Evolutionary conservation across 2,329 filamentous ascomycete genomes (phyloP).

Genomic region (Aspergillus sp.): DNA sequence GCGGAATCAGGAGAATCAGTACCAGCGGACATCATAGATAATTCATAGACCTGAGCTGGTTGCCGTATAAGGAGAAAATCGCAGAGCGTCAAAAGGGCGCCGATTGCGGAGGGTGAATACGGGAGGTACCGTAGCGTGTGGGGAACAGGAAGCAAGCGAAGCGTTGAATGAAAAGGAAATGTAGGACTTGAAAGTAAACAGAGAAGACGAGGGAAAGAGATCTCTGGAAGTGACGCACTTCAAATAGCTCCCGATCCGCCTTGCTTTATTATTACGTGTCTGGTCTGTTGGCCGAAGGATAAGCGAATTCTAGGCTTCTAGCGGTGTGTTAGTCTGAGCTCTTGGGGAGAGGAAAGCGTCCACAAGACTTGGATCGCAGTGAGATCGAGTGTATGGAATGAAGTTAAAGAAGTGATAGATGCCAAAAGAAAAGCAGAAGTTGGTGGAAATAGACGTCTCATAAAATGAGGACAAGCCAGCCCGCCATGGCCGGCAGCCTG

Average conservation of each 20-base stretch:
- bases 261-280: conserved; percentile 9
- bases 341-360: background rate
- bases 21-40: conserved; percentile 15
- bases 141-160: background rate
- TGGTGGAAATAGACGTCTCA: background rate
- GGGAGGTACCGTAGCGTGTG: background rate
- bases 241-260: conserved; percentile 8
- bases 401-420: background rate
- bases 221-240: background rate
- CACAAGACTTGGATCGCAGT: background rate
- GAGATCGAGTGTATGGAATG: background rate
- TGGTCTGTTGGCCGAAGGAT: conserved; percentile 4
- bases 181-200: background rate
- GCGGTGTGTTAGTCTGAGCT: conserved; percentile 9
- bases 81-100: background rate
- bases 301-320: conserved; percentile 2
- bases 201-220: background rate
- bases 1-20: conserved; percentile 4
- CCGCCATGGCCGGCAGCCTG: background rate
- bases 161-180: background rate
- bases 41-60: conserved; percentile 1
- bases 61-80: background rate
- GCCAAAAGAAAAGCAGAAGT: background rate
- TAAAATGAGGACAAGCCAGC: background rate
- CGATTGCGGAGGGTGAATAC: background rate